Base-by-base conservation (phyloP, 176 grass and related monocot species). In the Urochloa ruziziensis region DNA sequence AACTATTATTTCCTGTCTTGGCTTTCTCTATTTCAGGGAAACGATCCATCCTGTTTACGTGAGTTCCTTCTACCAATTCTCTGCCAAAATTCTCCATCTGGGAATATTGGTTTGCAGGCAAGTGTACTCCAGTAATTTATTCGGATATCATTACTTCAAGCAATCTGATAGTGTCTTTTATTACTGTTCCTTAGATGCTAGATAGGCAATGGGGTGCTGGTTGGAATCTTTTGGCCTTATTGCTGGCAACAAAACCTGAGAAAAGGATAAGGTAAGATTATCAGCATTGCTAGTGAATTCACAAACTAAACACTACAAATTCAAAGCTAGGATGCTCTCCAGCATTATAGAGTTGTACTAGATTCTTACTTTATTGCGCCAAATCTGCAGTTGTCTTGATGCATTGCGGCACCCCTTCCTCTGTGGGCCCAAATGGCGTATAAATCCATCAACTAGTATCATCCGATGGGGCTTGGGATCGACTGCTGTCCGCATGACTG, bases 381-480 rank as follows among this genome's bases (percentile, higher is more conserved):
- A 78, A 52, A 78, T 39, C 36, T 85, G 67, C 79, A 98, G 96
- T 81, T 98, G 93, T 65, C 32, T 95, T 34, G 90, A 94, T 90
- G 93, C 96, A 78, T 82, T 98, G 56, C 88, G 96, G 32, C 93
- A 98, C 62, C 96, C 96, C 10, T 98, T 98, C 88, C 85, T 98
- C 29, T 98, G 96, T 90, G 96, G 96, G 48, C 93, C 96, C 35
- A 98, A 73, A 87, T 98, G 96, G 96, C 91, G 93, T 36, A 85
- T 93, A 86, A 91, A 73, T 67, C 91, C 93, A 66, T 94, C 96
- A 42, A 85, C 88, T 23, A 58, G 85, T 86, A 61, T 98, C n/a
- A 78, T 95, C 27, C 71, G 89, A 23, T 98, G 96, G 96, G 89
- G 96, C 35, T 84, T 98, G 84, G 93, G 96, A 49, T 98, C 96